Evolutionary conservation across 2,329 filamentous ascomycete genomes (phyloP), one percentile per base, ranked within the genome.

Genomic region (Fusarium tjaetaba): DNA sequence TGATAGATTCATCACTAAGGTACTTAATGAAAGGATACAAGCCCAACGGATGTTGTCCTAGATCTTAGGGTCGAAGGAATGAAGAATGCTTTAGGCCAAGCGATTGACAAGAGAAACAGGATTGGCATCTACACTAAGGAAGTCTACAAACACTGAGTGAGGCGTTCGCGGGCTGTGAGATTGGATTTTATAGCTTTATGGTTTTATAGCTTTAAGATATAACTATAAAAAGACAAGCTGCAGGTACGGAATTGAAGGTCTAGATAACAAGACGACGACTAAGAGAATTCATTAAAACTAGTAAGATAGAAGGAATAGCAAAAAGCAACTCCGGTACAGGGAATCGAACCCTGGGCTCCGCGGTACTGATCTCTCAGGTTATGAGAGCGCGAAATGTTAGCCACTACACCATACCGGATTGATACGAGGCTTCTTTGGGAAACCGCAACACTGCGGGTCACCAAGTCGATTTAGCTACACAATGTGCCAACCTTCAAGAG

Each of bases 331-430:
- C 53, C 53, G 53, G 53, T 57, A 57, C 53, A 57, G 53, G 53
- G 53, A 57, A 57, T 57, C 53, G 53, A 57, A 57, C 53, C 53
- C 53, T 57, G 53, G 53, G 53, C 53, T 57, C 53, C 53, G 53
- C 53, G 53, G 53, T 22, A 57, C 39, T 22, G 7, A 26, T 57
- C 53, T 5, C 76, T 76, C 70, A 77, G 18, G 57, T 75, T 65
- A 67, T 79, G 77, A 79, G 67, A 79, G 78, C 78, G 78, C 74
- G 76, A 79, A 79, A 79, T 79, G 78, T 79, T 79, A 77, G 78
- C 78, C 77, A 79, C 77, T 79, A 79, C 78, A 79, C 77, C 78
- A 79, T 79, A 79, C 78, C 77, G 77, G 77, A 79, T 70, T 7
- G 20, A 48, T n/a, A 48, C 11, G 26, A 48, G 4, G 26, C 26